Evolutionary conservation across 805 yeast species (phyloP).

Genomic region (Kazachstania taianensis): DNA sequence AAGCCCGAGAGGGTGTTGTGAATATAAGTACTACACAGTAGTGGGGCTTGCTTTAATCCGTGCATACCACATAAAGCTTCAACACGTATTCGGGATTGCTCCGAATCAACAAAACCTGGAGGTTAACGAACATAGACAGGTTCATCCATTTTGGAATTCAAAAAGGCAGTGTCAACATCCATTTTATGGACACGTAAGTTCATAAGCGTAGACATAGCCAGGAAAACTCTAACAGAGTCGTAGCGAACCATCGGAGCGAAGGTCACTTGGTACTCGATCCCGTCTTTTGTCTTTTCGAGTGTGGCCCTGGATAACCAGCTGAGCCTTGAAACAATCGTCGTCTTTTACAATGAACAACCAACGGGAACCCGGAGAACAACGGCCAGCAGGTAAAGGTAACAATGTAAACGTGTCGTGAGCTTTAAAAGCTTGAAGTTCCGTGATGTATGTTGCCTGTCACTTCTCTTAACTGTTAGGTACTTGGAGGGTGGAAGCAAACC

Average conservation of each 20-base stretch:
- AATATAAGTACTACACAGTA: constrained; percentile 26
- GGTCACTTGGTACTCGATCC: constrained; percentile 22
- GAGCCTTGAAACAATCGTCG: constrained; percentile 11
- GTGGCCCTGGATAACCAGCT: constrained; percentile 22
- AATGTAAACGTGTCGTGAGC: constrained; percentile 6
- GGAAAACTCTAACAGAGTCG: constrained; percentile 9
- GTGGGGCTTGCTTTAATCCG: constrained; percentile 10
- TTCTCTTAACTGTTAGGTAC: too few species aligned
- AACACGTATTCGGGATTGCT: constrained; percentile 6
- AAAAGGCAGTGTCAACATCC: constrained; percentile 18
- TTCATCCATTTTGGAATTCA: background rate
- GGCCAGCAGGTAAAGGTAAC: constrained; percentile 6
- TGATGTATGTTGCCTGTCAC: constrained; percentile 4
- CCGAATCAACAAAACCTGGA: constrained; percentile 3
- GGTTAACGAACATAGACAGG: constrained; percentile 3
- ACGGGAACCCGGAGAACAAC: constrained; percentile 6
- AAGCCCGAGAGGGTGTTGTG: constrained; percentile 20
- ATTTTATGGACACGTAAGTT: constrained; percentile 10
- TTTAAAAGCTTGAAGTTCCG: constrained; percentile 6
- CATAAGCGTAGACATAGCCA: constrained; percentile 4
- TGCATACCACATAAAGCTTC: constrained; percentile 9
- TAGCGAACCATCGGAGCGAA: constrained; percentile 22
- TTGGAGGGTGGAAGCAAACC: too few species aligned
- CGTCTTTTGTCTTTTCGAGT: constrained; percentile 12
- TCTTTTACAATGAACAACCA: constrained; percentile 17